Evolutionary conservation across 441 rosid species (phyloP).

Genomic region (Populus hybrid): DNA sequence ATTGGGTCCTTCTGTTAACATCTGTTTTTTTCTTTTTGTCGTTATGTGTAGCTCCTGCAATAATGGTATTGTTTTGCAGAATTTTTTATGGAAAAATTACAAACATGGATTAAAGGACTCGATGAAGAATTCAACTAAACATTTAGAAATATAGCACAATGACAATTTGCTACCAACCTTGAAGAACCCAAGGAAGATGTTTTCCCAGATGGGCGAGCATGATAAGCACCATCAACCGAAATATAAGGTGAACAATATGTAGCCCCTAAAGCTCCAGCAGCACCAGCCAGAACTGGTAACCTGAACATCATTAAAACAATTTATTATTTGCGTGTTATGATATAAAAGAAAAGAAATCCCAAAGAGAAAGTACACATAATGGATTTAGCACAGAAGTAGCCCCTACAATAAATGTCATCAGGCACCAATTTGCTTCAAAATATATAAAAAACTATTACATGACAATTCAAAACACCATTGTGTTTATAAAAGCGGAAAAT

Average conservation of each 20-base stretch:
- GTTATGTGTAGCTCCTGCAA: neutral
- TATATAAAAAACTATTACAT: neutral
- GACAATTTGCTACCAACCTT: constrained; percentile 38
- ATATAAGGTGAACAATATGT: constrained; percentile 77
- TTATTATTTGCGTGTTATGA: neutral
- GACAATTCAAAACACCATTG: neutral
- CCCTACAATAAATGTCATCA: neutral
- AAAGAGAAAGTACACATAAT: neutral
- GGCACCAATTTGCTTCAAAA: neutral
- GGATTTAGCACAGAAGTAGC: neutral
- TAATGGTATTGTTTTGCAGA: neutral
- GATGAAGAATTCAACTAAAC: neutral
- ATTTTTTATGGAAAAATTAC: neutral
- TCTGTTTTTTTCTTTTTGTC: neutral
- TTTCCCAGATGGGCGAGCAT: constrained; percentile 50
- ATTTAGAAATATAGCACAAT: neutral
- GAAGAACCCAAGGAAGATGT: constrained; percentile 55
- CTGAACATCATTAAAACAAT: constrained; percentile 36
- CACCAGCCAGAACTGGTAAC: constrained; percentile 26
- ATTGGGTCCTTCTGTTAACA: neutral
- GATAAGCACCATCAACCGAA: constrained; percentile 68
- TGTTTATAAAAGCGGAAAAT: neutral
- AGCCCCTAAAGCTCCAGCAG: constrained; percentile 81
- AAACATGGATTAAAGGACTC: neutral
- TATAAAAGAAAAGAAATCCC: neutral